Evolutionary conservation across 345 rosid genomes (phyloP).

Genomic region (Brassica nigra): DNA sequence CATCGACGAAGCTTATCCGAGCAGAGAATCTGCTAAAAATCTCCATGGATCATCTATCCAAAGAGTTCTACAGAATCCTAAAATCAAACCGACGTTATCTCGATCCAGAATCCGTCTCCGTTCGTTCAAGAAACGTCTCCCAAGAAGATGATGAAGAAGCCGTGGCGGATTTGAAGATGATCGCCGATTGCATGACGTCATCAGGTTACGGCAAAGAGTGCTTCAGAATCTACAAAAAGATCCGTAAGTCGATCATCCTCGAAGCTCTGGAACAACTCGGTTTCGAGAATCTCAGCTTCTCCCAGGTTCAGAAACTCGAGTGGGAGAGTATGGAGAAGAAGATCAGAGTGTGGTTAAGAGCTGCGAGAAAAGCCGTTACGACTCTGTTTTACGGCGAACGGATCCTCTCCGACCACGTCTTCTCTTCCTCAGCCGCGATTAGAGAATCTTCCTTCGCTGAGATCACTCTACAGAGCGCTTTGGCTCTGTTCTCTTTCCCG

Average conservation of each 20-base stretch:
- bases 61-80: slow-evolving; percentile 61
- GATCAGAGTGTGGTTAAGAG: slow-evolving; percentile 51
- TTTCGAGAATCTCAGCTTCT: slow-evolving; percentile 47
- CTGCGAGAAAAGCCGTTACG: slow-evolving; percentile 44
- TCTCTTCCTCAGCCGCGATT: slow-evolving; percentile 46
- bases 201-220: slow-evolving; percentile 72
- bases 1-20: slow-evolving; percentile 46
- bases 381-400: slow-evolving; percentile 63
- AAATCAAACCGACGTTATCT: slow-evolving; percentile 49
- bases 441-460: slow-evolving; percentile 58
- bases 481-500: slow-evolving; percentile 59
- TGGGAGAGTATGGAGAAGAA: slow-evolving; percentile 59
- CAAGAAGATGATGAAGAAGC: slow-evolving; percentile 25
- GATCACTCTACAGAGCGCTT: slow-evolving; percentile 51
- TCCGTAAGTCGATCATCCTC: slow-evolving; percentile 59
- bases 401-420: slow-evolving; percentile 60
- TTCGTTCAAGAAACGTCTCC: background rate
- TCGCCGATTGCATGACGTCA: slow-evolving; percentile 69
- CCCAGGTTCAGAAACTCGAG: slow-evolving; percentile 58
- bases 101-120: slow-evolving; percentile 50
- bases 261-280: slow-evolving; percentile 53
- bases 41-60: slow-evolving; percentile 62
- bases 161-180: slow-evolving; percentile 55
- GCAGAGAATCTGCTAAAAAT: slow-evolving; percentile 60
- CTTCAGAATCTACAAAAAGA: slow-evolving; percentile 48